These are phyloP conservation scores for Huntiella abstrusa DNA, from an alignment of 2,329 filamentous ascomycete species.

Conservation along the genomic window DNA sequence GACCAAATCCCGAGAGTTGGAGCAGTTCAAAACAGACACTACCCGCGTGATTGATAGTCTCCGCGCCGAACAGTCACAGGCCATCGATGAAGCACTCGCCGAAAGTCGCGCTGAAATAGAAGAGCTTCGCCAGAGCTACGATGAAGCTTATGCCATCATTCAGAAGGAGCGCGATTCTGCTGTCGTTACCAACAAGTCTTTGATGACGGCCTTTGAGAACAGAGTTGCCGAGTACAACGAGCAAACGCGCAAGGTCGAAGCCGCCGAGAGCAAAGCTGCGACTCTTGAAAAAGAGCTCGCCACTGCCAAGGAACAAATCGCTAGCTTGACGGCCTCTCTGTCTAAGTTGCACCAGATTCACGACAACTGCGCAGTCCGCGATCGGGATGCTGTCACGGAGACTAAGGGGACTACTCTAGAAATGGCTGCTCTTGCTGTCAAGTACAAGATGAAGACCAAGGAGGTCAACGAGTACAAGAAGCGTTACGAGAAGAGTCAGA, in stretches of 20 bases:
- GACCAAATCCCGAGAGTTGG: constrained; percentile 6
- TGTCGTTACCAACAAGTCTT: constrained; percentile 8
- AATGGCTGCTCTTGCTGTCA: constrained; percentile 8
- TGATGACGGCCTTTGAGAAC: constrained; percentile 9
- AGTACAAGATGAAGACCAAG: constrained; percentile 9
- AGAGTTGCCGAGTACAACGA: constrained; percentile 9
- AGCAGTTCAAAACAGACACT: constrained; percentile 5
- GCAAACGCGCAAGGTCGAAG: constrained; percentile 1
- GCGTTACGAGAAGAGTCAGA: constrained; percentile 10
- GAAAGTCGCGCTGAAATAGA: constrained; percentile 1
- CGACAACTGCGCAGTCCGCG: constrained; percentile 8
- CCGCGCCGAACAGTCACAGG: constrained; percentile 1
- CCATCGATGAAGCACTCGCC: constrained; percentile 6
- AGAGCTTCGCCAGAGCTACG: constrained; percentile 1
- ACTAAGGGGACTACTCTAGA: constrained; percentile 7
- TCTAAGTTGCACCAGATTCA: constrained; percentile 3
- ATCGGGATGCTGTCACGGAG: constrained; percentile 4
- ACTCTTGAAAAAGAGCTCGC: constrained; percentile 5
- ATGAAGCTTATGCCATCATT: constrained; percentile 2
- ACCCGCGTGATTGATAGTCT: not conserved
- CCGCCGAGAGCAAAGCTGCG: not conserved
- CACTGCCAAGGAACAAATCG: constrained; percentile 1
- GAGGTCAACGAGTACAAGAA: constrained; percentile 10
- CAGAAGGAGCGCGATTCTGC: constrained; percentile 8
- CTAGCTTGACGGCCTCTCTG: not conserved